Conservation (phyloP, 2,329 filamentous ascomycete genomes). For the Bipolaris bicolor region DNA sequence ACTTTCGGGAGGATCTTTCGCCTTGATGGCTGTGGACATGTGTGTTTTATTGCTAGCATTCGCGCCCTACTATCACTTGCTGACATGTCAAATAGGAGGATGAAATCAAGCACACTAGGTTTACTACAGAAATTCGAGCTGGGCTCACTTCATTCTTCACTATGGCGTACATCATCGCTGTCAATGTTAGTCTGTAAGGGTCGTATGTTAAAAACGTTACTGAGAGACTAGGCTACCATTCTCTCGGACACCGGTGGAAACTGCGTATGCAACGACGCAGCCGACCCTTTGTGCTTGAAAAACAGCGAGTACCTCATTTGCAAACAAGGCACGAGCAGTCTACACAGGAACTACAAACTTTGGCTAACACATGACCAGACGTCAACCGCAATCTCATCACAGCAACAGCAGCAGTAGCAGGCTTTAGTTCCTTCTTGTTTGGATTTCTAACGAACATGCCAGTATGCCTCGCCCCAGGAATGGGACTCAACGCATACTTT, state of each 20-base stretch:
- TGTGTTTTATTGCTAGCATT: conserved; percentile 54
- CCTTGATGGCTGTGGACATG: conserved; percentile 82
- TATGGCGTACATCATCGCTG: conserved; percentile 51
- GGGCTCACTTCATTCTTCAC: conserved; percentile 72
- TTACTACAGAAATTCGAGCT: conserved; percentile 82
- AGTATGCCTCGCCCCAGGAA: conserved; percentile 48
- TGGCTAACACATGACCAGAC: conserved; percentile 32
- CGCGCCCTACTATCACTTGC: background rate
- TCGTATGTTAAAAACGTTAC: background rate
- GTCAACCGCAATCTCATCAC: conserved; percentile 82
- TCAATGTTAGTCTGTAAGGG: conserved; percentile 29
- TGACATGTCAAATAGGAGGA: conserved; percentile 58
- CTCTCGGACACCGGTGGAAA: conserved; percentile 71
- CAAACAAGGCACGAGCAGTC: conserved; percentile 38
- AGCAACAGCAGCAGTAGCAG: conserved; percentile 80
- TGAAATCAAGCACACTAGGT: conserved; percentile 76
- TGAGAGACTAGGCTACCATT: conserved; percentile 43
- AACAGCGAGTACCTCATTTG: conserved; percentile 69
- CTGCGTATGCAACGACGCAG: conserved; percentile 66
- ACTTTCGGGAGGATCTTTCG: conserved; percentile 63
- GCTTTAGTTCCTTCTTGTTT: conserved; percentile 78
- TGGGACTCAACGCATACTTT: conserved; percentile 80
- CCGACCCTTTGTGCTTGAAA: conserved; percentile 59
- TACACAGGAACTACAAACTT: background rate
- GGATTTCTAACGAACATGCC: conserved; percentile 79